These are phyloP conservation scores for Coccomyxa sp. DNA, from an alignment of 139 green algal genomes.

Conservation along the genomic window DNA sequence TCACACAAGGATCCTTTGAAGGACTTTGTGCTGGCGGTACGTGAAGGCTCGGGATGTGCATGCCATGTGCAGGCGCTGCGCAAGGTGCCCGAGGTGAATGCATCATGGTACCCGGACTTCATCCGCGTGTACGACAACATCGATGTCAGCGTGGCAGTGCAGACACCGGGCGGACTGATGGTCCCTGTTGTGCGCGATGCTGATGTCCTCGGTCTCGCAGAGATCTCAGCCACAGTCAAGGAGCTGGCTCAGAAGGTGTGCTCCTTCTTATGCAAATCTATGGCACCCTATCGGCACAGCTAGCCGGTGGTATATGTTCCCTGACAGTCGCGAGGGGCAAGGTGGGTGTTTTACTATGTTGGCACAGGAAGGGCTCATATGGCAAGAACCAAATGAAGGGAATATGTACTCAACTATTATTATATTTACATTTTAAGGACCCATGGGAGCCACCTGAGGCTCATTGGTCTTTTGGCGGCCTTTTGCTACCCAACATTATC, in stretches of 20 bases:
- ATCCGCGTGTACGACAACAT: constrained; percentile 81
- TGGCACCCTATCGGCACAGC: no score
- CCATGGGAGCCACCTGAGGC: no score
- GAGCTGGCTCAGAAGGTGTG: constrained; percentile 64
- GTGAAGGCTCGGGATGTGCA: background rate
- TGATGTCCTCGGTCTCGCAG: constrained; percentile 60
- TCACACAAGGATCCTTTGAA: no score
- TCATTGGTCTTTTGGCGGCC: no score
- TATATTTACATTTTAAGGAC: no score
- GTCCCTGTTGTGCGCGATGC: constrained; percentile 81
- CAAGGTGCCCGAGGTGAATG: constrained; percentile 76
- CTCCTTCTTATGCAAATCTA: background rate
- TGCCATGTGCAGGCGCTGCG: constrained; percentile 49
- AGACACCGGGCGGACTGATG: constrained; percentile 84
- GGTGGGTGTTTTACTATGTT: background rate
- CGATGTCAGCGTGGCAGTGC: constrained; percentile 74
- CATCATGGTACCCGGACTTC: constrained; percentile 81
- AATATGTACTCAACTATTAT: no score
- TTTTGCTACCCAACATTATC: no score
- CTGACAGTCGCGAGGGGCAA: no score
- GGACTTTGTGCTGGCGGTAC: no score
- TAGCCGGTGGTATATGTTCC: no score
- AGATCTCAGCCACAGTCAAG: constrained; percentile 70
- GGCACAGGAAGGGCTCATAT: background rate
- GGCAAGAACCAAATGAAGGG: background rate